Conservation (phyloP, 768 basidiomycete genomes). For the Termitomyces sp. region DNA sequence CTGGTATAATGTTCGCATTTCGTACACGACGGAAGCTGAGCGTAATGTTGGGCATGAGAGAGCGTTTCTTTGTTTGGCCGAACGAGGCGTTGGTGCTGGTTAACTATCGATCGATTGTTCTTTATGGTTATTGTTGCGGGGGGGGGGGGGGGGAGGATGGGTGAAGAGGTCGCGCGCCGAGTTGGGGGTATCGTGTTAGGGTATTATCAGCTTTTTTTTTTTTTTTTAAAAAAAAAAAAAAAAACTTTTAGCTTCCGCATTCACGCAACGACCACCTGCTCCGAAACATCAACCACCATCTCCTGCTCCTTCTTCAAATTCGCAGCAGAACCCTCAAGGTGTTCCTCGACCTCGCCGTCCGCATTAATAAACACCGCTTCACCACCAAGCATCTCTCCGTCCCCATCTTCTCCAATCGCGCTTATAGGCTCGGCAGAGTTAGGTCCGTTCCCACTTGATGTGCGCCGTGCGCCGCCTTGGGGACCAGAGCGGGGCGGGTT, state of each 20-base stretch:
- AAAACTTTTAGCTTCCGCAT: too few relatives aligned
- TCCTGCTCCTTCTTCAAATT: background rate
- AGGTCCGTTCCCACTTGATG: constrained; percentile 17
- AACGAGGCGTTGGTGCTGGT: background rate
- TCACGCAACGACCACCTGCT: constrained; percentile 16
- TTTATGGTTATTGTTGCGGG: background rate
- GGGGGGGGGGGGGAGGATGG: background rate
- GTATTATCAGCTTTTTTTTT: constrained; percentile 12
- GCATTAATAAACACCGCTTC: constrained; percentile 25
- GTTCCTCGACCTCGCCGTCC: constrained; percentile 16
- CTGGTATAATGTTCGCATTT: constrained; percentile 1
- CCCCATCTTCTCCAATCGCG: constrained; percentile 29
- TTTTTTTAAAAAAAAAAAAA: too few relatives aligned
- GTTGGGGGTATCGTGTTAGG: background rate
- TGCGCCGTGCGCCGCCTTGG: constrained; percentile 50
- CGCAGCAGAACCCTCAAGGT: background rate
- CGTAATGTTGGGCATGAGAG: background rate
- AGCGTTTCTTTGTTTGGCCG: background rate
- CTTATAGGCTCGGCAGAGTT: constrained; percentile 28
- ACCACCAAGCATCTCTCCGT: constrained; percentile 26
- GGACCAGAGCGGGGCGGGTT: constrained; percentile 85
- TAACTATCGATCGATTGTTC: background rate
- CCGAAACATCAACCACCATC: background rate
- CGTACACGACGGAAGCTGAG: constrained; percentile 1
- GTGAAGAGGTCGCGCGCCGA: background rate